These are phyloP conservation scores for Lactarius trivialis DNA, from an alignment of 768 basidiomycete species.

Conservation along the genomic window DNA sequence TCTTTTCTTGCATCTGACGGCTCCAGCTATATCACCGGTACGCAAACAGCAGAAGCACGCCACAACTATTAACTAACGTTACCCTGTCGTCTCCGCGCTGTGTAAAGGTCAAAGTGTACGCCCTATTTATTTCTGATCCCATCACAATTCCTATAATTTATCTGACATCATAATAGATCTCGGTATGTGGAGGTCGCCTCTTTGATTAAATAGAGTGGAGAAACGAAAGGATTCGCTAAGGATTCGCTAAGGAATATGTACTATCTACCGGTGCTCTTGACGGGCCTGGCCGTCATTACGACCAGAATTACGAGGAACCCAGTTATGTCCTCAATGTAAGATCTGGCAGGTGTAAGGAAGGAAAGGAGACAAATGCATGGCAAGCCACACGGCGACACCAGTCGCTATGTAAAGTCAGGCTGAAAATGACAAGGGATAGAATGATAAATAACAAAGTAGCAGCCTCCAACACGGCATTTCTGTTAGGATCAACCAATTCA, in stretches of 20 bases:
- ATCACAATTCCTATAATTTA: not conserved
- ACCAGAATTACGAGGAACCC: not conserved
- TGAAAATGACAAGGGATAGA: too few species aligned
- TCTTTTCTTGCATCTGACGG: constrained; percentile 22
- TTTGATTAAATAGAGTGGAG: constrained; percentile 6
- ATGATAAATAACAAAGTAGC: too few species aligned
- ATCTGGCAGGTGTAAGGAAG: too few species aligned
- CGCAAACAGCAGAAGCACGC: not conserved
- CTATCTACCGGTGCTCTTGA: not conserved
- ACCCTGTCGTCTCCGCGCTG: not conserved
- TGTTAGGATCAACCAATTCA: too few species aligned
- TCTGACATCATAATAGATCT: not conserved
- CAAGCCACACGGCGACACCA: too few species aligned
- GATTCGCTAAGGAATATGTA: not conserved
- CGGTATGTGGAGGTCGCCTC: constrained; percentile 5
- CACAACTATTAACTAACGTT: not conserved
- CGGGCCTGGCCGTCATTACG: not conserved
- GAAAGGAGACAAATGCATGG: too few species aligned
- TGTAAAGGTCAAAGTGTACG: constrained; percentile 11
- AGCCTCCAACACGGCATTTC: too few species aligned
- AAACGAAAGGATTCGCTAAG: not conserved
- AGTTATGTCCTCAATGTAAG: not conserved
- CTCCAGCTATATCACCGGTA: constrained; percentile 22
- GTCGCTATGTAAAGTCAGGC: too few species aligned
- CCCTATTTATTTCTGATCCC: not conserved